Conservation (phyloP, 2,329 filamentous ascomycete species). For the Cytospora leucostoma region DNA sequence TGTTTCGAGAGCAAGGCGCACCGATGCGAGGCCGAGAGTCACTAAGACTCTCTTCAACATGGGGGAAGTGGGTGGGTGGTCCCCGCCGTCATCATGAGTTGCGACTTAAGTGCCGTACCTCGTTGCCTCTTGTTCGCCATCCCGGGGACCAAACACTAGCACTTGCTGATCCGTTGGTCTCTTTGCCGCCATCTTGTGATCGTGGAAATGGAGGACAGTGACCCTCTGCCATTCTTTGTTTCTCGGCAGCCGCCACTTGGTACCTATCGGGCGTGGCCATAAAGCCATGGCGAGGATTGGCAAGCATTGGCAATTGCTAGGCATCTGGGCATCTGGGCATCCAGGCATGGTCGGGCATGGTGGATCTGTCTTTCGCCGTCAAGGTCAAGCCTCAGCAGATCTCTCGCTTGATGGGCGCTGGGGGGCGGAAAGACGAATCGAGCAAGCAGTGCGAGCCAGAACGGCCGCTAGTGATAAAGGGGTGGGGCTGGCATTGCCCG, state of each 20-base stretch:
- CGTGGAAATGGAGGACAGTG: too few species aligned
- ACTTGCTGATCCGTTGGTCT: neutral
- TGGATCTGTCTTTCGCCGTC: too few species aligned
- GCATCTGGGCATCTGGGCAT: too few species aligned
- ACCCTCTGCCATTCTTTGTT: too few species aligned
- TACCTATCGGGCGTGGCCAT: too few species aligned
- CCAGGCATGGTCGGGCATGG: too few species aligned
- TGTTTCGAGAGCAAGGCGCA: neutral
- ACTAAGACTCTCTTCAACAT: neutral
- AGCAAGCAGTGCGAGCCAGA: conserved; percentile 16
- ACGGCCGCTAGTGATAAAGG: neutral
- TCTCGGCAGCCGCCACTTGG: too few species aligned
- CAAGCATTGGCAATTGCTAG: too few species aligned
- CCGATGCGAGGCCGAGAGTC: neutral
- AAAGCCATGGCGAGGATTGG: too few species aligned
- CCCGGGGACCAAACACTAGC: neutral
- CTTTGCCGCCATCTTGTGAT: neutral
- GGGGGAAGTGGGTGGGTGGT: neutral
- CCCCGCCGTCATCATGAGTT: neutral
- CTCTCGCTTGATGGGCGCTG: too few species aligned
- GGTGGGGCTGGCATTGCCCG: conserved; percentile 6
- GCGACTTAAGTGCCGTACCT: neutral
- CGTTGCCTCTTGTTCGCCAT: neutral
- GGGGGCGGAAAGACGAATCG: conserved; percentile 1
- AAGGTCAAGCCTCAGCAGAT: too few species aligned